Percentiles rank a stretch among this genome's conserved stretches.
These are phyloP conservation scores for Populus ilicifolia DNA, from an alignment of 345 rosid species.

Conservation along the genomic window DNA sequence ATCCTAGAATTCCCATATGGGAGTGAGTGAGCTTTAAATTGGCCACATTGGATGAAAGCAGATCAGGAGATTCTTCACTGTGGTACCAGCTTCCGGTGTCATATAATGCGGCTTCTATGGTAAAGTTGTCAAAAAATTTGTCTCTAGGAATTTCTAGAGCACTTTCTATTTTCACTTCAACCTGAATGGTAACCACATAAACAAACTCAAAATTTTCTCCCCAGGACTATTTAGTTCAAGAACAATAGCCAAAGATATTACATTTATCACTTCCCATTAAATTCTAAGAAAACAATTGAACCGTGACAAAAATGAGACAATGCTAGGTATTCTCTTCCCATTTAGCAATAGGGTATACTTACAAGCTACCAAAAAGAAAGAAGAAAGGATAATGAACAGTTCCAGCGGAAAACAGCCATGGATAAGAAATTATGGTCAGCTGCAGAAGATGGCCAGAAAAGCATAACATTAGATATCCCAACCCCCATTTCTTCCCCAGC, in stretches of 20 bases:
- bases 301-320: background rate
- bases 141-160: conserved; percentile 48
- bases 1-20: conserved; percentile 44
- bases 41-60: conserved; percentile 63
- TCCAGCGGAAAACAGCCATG: background rate
- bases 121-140: conserved; percentile 46
- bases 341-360: background rate
- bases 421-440: background rate
- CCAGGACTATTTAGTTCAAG: background rate
- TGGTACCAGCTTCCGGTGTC: conserved; percentile 65
- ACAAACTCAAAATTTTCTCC: background rate
- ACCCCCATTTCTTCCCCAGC: background rate
- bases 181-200: conserved; percentile 39
- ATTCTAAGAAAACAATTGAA: background rate
- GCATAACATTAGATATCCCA: background rate
- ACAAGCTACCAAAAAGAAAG: background rate
- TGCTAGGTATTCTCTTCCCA: background rate
- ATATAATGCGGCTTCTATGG: conserved; percentile 71
- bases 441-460: background rate
- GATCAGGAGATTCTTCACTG: conserved; percentile 33
- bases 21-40: conserved; percentile 47
- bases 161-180: conserved; percentile 83
- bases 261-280: background rate
- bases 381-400: background rate
- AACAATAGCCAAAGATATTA: background rate